These are phyloP conservation scores for Rhizopogon vinicolor DNA, from an alignment of 768 basidiomycete species.

Conservation along the genomic window DNA sequence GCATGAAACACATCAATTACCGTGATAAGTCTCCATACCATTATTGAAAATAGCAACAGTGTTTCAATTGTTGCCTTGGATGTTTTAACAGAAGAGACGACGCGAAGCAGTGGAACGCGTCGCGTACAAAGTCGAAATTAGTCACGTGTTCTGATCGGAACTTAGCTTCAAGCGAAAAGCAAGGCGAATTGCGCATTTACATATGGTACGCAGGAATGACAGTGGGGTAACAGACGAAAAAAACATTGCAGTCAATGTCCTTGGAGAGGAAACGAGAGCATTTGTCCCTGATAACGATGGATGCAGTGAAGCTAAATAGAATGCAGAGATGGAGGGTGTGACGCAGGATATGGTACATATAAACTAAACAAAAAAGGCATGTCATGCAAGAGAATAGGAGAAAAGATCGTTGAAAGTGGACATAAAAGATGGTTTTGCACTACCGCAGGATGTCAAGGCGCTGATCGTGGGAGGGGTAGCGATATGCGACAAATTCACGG, in stretches of 20 bases:
- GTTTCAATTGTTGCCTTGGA: background rate
- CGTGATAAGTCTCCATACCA: background rate
- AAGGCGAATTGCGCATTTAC: conserved; percentile 21
- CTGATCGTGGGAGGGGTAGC: conserved; percentile 79
- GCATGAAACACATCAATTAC: background rate
- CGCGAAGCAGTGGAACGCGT: background rate
- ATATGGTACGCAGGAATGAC: conserved; percentile 10
- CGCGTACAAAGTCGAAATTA: background rate
- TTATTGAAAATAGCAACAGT: background rate
- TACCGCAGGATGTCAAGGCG: conserved; percentile 53
- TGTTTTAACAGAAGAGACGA: conserved; percentile 1
- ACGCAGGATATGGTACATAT: conserved; percentile 8
- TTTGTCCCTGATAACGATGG: conserved; percentile 3
- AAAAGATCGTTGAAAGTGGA: background rate
- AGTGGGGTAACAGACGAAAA: conserved; percentile 6
- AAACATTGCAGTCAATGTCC: conserved; percentile 23
- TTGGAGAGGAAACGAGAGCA: conserved; percentile 13
- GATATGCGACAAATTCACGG: conserved; percentile 79
- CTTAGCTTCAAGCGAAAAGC: background rate
- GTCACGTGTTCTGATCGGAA: conserved; percentile 13
- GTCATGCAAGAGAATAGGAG: background rate
- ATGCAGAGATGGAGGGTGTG: conserved; percentile 14
- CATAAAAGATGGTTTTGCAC: conserved; percentile 7
- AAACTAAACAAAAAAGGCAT: conserved; percentile 12
- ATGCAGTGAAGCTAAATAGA: conserved; percentile 10